These are phyloP conservation scores for Phyllosticta citrichinensis DNA, from an alignment of 2,329 filamentous ascomycete species.

Conservation along the genomic window DNA sequence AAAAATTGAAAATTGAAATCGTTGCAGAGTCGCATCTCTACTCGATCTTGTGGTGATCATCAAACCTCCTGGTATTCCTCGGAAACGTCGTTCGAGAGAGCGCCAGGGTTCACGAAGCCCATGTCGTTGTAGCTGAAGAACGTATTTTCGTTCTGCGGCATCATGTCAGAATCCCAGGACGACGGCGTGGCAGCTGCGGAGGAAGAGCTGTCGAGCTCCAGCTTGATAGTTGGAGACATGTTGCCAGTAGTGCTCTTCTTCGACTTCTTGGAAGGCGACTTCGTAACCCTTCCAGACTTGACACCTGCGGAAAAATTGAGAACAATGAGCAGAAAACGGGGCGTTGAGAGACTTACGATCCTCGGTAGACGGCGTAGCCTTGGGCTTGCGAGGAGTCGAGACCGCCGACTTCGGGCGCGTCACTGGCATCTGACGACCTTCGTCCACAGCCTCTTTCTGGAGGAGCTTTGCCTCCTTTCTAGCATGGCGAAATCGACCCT, in stretches of 20 bases:
- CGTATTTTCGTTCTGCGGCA: not conserved
- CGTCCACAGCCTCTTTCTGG: conserved; percentile 16
- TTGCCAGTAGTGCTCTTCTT: not conserved
- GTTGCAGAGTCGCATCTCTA: not conserved
- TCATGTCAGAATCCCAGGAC: not conserved
- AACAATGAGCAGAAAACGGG: not conserved
- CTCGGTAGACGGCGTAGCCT: conserved; percentile 7
- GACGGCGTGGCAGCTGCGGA: not conserved
- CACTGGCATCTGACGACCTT: conserved; percentile 11
- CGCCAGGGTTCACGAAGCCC: not conserved
- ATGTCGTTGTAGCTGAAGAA: not conserved
- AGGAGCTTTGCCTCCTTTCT: conserved; percentile 32
- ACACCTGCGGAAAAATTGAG: not conserved
- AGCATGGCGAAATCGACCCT: conserved; percentile 36
- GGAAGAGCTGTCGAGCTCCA: not conserved
- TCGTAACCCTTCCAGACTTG: conserved; percentile 1
- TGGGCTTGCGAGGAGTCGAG: conserved; percentile 14
- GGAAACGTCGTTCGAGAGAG: not conserved
- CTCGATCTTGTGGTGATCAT: not conserved
- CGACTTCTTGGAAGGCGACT: conserved; percentile 1
- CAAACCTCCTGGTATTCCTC: not conserved
- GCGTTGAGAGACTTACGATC: not conserved
- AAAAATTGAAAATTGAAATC: not conserved
- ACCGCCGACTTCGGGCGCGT: conserved; percentile 2
- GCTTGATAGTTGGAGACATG: not conserved